Base-by-base conservation (phyloP, 306 rosid species). In the Fragaria nilgerrensis region DNA sequence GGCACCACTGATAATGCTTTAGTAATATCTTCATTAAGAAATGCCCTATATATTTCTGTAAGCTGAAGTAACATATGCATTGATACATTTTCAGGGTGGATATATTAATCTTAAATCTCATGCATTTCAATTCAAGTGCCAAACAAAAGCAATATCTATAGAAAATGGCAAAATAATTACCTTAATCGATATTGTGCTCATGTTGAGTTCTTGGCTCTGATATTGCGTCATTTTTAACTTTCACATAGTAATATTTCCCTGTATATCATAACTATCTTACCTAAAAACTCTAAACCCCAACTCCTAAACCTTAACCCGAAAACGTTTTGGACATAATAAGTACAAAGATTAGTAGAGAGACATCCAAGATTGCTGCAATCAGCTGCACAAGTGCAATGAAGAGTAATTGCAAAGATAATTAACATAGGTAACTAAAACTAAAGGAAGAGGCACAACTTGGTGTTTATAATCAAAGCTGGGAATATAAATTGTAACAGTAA, bases 401-500 rank as follows among this genome's bases (percentile, higher is more conserved):
- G 12, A 32, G 13, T 6, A 63, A 32, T 2, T 32, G 20, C 66
- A 3, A 27, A 61, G 19, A 61, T 27, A 10, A 44, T 44, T 44
- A 22, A 3, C 27, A 55, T n/a, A 56, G 16, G 32, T 56, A 73
- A 76, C 83, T 75, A 65, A 66, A 12, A 63, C 37, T 67, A 74
- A 70, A 48, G 59, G 67, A 43, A 43, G 6, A 64, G 78, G 8
- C 29, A 63, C 82, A 78, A 80, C 37, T 79, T 82, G 82, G n/a
- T 49, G 43, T 43, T 48, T 66, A 72, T 49, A 52, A 64, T 75
- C 36, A 70, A 55, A 34, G 69, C 22, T 16, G 7, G 72, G 84
- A 85, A 86, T 82, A 88, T 84, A 64, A 7, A 50, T 39, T 3
- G 59, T 74, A 71, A 27, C 27, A 56, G 78, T 82, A 58, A 75